These are phyloP conservation scores for Cnidoscolus chayamansa DNA, from an alignment of 441 rosid genomes.

Conservation along the genomic window DNA sequence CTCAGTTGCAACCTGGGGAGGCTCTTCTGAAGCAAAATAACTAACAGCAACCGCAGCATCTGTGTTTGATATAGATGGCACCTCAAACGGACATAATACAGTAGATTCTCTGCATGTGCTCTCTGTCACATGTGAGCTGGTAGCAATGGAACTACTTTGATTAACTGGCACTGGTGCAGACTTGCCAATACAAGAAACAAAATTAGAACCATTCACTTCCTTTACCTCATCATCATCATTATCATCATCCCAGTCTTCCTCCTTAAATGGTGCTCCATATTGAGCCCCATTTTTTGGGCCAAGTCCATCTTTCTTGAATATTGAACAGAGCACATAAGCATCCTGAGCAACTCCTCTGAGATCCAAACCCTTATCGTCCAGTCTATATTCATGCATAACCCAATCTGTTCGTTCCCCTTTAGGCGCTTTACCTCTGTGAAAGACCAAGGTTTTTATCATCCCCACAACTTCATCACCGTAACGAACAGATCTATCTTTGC, in stretches of 20 bases:
- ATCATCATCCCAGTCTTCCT: conserved; percentile 76
- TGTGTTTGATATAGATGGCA: not conserved
- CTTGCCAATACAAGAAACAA: not conserved
- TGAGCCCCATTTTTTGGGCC: conserved; percentile 90
- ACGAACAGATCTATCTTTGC: conserved; percentile 54
- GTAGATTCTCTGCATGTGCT: conserved; percentile 25
- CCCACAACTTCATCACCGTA: conserved; percentile 48
- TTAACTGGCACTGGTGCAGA: conserved; percentile 5
- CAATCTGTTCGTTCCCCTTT: conserved; percentile 64
- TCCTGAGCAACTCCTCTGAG: conserved; percentile 54
- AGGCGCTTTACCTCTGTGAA: conserved; percentile 55
- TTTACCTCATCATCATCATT: conserved; percentile 24
- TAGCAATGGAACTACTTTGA: conserved; percentile 19
- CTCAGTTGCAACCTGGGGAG: not conserved
- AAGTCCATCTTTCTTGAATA: conserved; percentile 67
- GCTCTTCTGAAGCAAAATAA: not conserved
- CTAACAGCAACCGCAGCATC: not conserved
- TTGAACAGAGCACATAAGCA: conserved; percentile 49
- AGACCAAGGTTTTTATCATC: conserved; percentile 62
- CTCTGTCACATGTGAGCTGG: conserved; percentile 16
- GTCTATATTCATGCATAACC: conserved; percentile 83
- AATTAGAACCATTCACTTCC: not conserved
- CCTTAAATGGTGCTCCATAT: conserved; percentile 78
- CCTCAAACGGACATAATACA: not conserved
- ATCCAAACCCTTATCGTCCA: conserved; percentile 45